Evolutionary conservation across 495 filamentous ascomycete genomes (phyloP).

Genomic region (Aspergillus sparsus): DNA sequence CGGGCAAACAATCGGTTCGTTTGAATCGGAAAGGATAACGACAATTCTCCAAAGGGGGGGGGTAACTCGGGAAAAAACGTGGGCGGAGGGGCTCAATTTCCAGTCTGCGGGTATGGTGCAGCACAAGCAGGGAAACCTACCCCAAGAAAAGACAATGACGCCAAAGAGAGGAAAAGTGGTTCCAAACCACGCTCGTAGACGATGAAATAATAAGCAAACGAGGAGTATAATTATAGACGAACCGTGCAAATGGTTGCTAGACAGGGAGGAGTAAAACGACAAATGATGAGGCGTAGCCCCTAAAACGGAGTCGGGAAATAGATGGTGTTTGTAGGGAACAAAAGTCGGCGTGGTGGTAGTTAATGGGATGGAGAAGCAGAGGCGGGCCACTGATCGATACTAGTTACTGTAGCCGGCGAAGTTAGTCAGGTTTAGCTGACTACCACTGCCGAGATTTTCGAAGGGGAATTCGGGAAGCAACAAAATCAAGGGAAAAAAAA

Average conservation of each 20-base stretch:
- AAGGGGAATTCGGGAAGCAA: too few relatives aligned
- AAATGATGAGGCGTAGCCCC: conserved; percentile 3
- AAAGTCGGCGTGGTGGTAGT: background rate
- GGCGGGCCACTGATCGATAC: background rate
- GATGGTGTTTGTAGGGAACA: conserved; percentile 1
- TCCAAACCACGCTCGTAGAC: background rate
- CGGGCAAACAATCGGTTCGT: conserved; percentile 14
- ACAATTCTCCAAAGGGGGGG: conserved; percentile 13
- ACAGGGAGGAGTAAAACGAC: background rate
- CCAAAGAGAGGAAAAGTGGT: background rate
- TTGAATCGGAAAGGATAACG: conserved; percentile 6
- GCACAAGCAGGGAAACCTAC: conserved; percentile 19
- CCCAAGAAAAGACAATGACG: conserved; percentile 19
- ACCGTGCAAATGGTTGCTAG: background rate
- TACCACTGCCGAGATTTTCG: too few relatives aligned
- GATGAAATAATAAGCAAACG: conserved; percentile 5
- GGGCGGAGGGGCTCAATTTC: conserved; percentile 26
- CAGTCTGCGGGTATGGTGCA: conserved; percentile 9
- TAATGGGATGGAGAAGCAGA: background rate
- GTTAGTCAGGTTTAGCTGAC: too few relatives aligned
- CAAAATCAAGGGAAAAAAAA: too few relatives aligned
- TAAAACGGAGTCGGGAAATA: conserved; percentile 17
- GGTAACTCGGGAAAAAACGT: conserved; percentile 12
- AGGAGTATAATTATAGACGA: background rate
- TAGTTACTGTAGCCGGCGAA: conserved; percentile 4